Conservation (phyloP, 2,329 filamentous ascomycete species). For the Aureobasidium leucospermi region DNA sequence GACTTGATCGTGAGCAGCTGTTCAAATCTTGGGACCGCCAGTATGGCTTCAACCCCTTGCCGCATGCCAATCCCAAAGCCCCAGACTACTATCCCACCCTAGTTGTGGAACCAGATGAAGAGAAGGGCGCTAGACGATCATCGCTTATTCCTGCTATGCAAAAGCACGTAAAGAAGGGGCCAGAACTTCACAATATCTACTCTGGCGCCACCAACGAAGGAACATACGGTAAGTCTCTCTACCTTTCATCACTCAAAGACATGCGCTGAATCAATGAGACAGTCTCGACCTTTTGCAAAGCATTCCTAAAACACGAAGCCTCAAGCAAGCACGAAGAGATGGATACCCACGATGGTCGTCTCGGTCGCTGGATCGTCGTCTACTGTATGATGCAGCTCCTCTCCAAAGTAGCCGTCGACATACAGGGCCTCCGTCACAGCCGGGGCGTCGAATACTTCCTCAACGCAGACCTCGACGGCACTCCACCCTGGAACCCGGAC, state of each 20-base stretch:
- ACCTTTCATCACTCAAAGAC: not conserved
- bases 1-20: not conserved
- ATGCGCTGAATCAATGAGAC: not conserved
- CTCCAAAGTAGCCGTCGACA: conserved; percentile 35
- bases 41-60: conserved; percentile 35
- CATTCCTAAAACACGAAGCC: conserved; percentile 35
- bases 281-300: conserved; percentile 2
- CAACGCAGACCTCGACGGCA: conserved; percentile 25
- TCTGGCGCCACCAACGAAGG: not conserved
- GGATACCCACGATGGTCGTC: conserved; percentile 34
- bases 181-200: not conserved
- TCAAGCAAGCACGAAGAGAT: conserved; percentile 25
- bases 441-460: conserved; percentile 34
- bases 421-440: conserved; percentile 30
- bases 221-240: not conserved
- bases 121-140: not conserved
- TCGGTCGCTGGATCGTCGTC: conserved; percentile 38
- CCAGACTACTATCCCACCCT: conserved; percentile 33
- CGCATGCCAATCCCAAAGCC: conserved; percentile 59
- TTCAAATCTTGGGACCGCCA: conserved; percentile 44
- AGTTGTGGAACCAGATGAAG: not conserved
- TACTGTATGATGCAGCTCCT: conserved; percentile 37
- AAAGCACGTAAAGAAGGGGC: not conserved
- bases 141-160: conserved; percentile 5
- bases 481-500: conserved; percentile 18